Evolutionary conservation across 108 stramenopile genomes (phyloP).

Genomic region (Nitzschia palea): DNA sequence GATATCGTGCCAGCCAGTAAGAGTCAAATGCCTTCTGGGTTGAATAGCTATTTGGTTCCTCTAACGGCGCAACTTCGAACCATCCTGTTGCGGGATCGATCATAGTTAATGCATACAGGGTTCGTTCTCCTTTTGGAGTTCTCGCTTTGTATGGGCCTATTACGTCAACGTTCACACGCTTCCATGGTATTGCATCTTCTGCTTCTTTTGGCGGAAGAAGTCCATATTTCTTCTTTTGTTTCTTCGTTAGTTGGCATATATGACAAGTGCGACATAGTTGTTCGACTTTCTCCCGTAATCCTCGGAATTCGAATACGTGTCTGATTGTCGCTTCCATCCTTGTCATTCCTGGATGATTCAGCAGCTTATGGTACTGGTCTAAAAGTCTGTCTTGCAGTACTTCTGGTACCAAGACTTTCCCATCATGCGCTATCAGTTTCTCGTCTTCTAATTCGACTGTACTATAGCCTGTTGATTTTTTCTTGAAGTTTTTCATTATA

Average conservation of each 20-base stretch:
- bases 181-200: slow-evolving; percentile 23
- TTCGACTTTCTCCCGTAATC: not conserved
- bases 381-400: no score
- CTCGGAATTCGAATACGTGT: not conserved
- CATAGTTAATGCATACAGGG: slow-evolving; percentile 8
- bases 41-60: slow-evolving; percentile 19
- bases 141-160: slow-evolving; percentile 43
- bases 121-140: not conserved
- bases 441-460: no score
- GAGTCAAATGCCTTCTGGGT: slow-evolving; percentile 14
- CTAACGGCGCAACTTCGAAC: slow-evolving; percentile 44
- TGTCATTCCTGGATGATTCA: not conserved
- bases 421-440: no score
- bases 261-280: not conserved
- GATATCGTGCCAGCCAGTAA: slow-evolving; percentile 43
- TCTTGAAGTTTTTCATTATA: no score
- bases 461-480: no score
- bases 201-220: slow-evolving; percentile 30
- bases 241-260: not conserved
- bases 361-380: no score
- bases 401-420: no score
- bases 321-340: not conserved
- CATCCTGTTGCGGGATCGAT: slow-evolving; percentile 44
- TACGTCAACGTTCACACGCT: slow-evolving; percentile 37
- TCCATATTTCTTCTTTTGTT: slow-evolving; percentile 19